Percentiles rank a stretch among this genome's conserved stretches.
These are phyloP conservation scores for Naganishia vishniacii DNA, from an alignment of 768 basidiomycete species.

Conservation along the genomic window DNA sequence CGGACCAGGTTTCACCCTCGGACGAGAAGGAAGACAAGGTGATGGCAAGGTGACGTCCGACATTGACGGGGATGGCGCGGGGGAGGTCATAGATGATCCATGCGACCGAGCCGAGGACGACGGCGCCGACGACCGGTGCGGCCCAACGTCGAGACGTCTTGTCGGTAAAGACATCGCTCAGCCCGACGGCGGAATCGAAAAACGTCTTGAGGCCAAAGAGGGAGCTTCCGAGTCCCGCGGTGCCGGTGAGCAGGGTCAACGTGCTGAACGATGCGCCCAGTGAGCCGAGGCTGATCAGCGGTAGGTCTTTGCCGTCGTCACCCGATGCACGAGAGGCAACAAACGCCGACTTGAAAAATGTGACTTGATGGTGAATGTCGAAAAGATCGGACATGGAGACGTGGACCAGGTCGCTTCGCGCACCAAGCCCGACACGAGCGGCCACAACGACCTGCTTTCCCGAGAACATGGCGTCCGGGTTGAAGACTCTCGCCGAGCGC, in stretches of 20 bases:
- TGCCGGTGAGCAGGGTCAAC: conserved; percentile 53
- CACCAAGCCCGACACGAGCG: conserved; percentile 67
- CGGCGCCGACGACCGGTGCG: conserved; percentile 74
- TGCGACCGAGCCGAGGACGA: conserved; percentile 64
- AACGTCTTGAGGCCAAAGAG: conserved; percentile 67
- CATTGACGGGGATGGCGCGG: conserved; percentile 74
- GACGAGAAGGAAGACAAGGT: conserved; percentile 55
- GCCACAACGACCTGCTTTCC: conserved; percentile 31
- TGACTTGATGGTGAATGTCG: conserved; percentile 75
- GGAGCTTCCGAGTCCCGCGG: conserved; percentile 65
- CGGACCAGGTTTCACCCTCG: conserved; percentile 40
- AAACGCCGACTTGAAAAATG: conserved; percentile 51
- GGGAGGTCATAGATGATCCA: conserved; percentile 87
- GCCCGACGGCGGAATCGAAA: conserved; percentile 68
- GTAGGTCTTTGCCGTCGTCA: neutral
- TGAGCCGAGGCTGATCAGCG: conserved; percentile 57
- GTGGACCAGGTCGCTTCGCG: conserved; percentile 70
- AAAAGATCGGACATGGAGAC: conserved; percentile 77
- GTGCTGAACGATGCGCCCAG: conserved; percentile 39
- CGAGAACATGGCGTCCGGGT: conserved; percentile 97
- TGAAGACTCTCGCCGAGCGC: conserved; percentile 74
- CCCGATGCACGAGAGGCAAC: conserved; percentile 49
- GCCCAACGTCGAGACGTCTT: conserved; percentile 72
- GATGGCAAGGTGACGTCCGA: conserved; percentile 74
- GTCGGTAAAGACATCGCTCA: conserved; percentile 73